These are phyloP conservation scores for Coleophoma cylindrospora DNA, from an alignment of 2,329 filamentous ascomycete genomes.

Conservation along the genomic window DNA sequence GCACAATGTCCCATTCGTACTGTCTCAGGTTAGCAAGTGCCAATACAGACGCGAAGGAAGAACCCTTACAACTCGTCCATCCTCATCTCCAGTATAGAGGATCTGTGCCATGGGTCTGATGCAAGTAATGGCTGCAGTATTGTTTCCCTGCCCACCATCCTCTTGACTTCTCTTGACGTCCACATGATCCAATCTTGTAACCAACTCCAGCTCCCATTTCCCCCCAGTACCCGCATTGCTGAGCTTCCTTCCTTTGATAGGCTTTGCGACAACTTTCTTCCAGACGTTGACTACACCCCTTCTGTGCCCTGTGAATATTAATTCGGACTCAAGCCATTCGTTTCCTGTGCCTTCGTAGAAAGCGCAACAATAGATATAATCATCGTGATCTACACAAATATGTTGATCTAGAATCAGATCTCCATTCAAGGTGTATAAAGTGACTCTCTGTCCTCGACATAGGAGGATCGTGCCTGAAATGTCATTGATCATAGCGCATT, in stretches of 20 bases:
- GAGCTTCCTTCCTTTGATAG: not conserved
- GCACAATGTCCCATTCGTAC: conserved; percentile 39
- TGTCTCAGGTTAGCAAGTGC: conserved; percentile 7
- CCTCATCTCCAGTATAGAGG: conserved; percentile 92
- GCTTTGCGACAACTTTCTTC: conserved; percentile 45
- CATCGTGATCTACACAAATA: conserved; percentile 67
- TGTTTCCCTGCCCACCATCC: conserved; percentile 31
- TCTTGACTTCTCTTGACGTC: conserved; percentile 60
- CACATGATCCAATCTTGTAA: conserved; percentile 77
- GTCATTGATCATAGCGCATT: conserved; percentile 85
- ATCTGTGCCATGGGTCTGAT: conserved; percentile 77
- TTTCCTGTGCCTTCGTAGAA: conserved; percentile 92
- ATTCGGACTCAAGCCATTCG: conserved; percentile 83
- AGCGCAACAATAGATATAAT: conserved; percentile 75
- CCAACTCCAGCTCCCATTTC: conserved; percentile 70
- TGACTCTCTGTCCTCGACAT: conserved; percentile 68
- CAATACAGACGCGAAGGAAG: not conserved
- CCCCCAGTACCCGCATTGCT: not conserved
- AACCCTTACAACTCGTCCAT: conserved; percentile 75
- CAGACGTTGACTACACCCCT: conserved; percentile 80
- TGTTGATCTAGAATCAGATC: conserved; percentile 76
- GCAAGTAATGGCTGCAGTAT: conserved; percentile 73
- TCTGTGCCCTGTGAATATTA: conserved; percentile 86
- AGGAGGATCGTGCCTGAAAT: conserved; percentile 86
- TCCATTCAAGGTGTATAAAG: conserved; percentile 86